These are phyloP conservation scores for Cutaneotrichosporon sp. DNA, from an alignment of 1,284 basidiomycete genomes.

Conservation along the genomic window DNA sequence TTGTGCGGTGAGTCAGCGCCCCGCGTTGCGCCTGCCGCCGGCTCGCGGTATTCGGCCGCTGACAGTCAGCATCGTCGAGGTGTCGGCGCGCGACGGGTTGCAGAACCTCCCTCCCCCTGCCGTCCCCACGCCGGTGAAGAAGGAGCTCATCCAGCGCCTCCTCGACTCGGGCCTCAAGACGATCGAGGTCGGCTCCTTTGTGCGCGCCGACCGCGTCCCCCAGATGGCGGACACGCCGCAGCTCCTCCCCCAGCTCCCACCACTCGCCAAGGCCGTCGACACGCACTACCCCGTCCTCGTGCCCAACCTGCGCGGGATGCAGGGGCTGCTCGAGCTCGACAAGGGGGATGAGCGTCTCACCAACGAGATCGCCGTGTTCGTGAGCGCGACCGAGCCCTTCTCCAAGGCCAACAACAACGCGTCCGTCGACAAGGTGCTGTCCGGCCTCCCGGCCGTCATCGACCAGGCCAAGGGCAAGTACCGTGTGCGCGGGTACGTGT, in stretches of 20 bases:
- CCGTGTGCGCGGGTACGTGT: constrained; percentile 83
- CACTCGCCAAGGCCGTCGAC: constrained; percentile 42
- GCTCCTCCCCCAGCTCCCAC: constrained; percentile 35
- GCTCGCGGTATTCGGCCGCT: not conserved
- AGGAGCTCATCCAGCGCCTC: constrained; percentile 77
- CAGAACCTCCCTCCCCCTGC: constrained; percentile 79
- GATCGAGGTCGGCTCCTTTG: constrained; percentile 90
- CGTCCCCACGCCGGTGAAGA: constrained; percentile 73
- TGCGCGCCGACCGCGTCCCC: constrained; percentile 87
- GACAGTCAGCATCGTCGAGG: constrained; percentile 73
- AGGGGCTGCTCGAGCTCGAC: constrained; percentile 61
- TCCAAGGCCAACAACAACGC: constrained; percentile 82
- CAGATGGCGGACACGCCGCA: constrained; percentile 85
- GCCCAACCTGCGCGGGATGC: constrained; percentile 78
- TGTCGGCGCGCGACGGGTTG: constrained; percentile 87
- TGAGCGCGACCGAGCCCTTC: constrained; percentile 81
- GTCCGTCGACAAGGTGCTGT: constrained; percentile 70
- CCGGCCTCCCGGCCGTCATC: constrained; percentile 65
- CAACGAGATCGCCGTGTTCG: constrained; percentile 87
- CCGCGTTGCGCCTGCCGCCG: not conserved
- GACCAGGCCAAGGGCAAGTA: constrained; percentile 63
- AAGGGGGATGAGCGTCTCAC: constrained; percentile 54
- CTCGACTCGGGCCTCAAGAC: constrained; percentile 67
- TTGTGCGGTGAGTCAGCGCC: constrained; percentile 10
- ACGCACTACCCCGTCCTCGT: constrained; percentile 81